Conservation (phyloP, 257 asterid species). For the Gentiana dahurica region DNA sequence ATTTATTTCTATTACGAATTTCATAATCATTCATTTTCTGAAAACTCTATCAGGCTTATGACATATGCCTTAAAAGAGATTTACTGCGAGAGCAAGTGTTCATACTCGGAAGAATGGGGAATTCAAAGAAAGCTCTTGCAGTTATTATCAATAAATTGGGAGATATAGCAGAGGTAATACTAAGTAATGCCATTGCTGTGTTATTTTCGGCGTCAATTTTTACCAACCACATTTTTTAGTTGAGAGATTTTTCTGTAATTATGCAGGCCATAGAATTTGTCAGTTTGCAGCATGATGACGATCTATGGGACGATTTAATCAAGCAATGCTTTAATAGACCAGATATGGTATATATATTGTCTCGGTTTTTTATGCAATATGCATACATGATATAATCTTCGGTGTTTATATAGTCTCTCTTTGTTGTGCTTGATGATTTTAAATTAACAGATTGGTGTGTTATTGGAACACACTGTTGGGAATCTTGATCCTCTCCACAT, state of each 20-base stretch:
- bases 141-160: constrained; percentile 82
- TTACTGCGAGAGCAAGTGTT: constrained; percentile 85
- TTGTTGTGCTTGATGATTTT: too few relatives aligned
- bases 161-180: constrained; percentile 75
- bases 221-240: constrained; percentile 7
- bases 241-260: constrained; percentile 16
- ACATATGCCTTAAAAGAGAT: constrained; percentile 62
- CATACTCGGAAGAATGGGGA: constrained; percentile 99
- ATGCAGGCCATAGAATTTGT: constrained; percentile 96
- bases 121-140: constrained; percentile 82
- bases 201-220: constrained; percentile 4
- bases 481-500: constrained; percentile 97
- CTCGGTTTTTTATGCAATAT: too few relatives aligned
- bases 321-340: constrained; percentile 88
- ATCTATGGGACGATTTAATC: constrained; percentile 96
- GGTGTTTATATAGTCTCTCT: too few relatives aligned
- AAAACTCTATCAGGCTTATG: constrained; percentile 69
- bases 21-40: constrained; percentile 8
- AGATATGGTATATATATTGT: constrained; percentile 51
- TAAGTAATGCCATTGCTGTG: constrained; percentile 12
- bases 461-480: constrained; percentile 97
- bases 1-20: not conserved
- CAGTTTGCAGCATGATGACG: constrained; percentile 91
- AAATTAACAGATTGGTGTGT: constrained; percentile 62
- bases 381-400: too few relatives aligned